Evolutionary conservation across 2,329 filamentous ascomycete genomes (phyloP), one percentile per base, ranked within the genome.

Genomic region (Podosphaera fusca): DNA sequence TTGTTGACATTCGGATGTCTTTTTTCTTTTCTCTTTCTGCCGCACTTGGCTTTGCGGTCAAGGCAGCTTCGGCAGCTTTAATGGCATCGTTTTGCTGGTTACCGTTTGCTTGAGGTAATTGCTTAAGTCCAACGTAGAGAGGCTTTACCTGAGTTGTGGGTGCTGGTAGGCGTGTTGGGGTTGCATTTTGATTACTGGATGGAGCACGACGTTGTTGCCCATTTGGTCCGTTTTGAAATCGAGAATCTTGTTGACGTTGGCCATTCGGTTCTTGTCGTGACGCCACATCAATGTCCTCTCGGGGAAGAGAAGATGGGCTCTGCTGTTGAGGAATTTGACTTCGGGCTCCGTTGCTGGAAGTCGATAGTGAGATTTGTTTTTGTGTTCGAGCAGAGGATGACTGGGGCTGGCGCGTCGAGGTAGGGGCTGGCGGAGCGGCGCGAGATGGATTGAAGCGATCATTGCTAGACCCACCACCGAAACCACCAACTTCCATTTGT

Each of bases 1-100:
- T 96, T 64, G 86, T 94, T 42, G 90, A 96, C 88, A 98, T 95
- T 67, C 92, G 87, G 54, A 92, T 87, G 71, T 95, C 92, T 71
- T 95, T 89, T 70, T 86, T 82, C 60, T 86, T 82, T 9, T 47
- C 46, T 14, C 29, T 49, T 64, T 88, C 81, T 35, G 81, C 70
- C 2, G 82, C 70, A 33, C 80, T 68, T 50, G 85, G 84, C 71
- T 94, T 92, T 65, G 90, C 83, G 14, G 85, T 90, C 57, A 96
- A 77, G 8, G 88, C 88, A 56, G 84, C 84, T 69, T 96, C 89
- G 3, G 90, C 89, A 64, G 89, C 86, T 72, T 92, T 94, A 63
- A 94, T 80, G 35, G 83, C 77, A 66, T 92, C 86, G 58, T 62
- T 72, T 63, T 72, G 76, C 67, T 60, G 66, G 56, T 63, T 60